Percentiles rank a stretch among this genome's conserved stretches.
These are phyloP conservation scores for Cupressus sempervirens DNA, from an alignment of 75 land plant genomes.

Conservation along the genomic window DNA sequence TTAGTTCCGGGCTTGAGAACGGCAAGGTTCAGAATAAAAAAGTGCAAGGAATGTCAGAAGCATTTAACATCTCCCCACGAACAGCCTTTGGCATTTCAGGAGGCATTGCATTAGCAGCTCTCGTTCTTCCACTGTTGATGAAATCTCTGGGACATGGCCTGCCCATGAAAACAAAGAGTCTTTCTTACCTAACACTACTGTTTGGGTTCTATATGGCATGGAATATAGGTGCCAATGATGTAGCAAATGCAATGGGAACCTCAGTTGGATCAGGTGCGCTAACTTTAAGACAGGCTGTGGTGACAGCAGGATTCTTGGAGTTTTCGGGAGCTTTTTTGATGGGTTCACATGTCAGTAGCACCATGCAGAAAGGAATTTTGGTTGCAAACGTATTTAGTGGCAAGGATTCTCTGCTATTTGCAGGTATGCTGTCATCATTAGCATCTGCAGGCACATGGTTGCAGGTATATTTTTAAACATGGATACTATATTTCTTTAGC, in stretches of 20 bases:
- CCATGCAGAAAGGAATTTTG: conserved; percentile 97
- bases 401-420: conserved; percentile 73
- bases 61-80: conserved; percentile 72
- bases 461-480: conserved; percentile 46
- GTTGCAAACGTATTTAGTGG: conserved; percentile 70
- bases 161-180: conserved; percentile 41
- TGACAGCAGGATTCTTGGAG: conserved; percentile 82
- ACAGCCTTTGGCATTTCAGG: conserved; percentile 69
- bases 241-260: conserved; percentile 99
- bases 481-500: not conserved
- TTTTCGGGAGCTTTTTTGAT: conserved; percentile 87
- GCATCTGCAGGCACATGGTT: conserved; percentile 97
- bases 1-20: not conserved
- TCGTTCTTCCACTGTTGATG: conserved; percentile 64
- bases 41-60: conserved; percentile 74
- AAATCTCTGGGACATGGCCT: conserved; percentile 39
- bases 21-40: conserved; percentile 8
- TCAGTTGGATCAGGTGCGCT: conserved; percentile 96
- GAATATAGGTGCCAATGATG: conserved; percentile 98
- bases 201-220: conserved; percentile 98
- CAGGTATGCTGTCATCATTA: conserved; percentile 85
- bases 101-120: conserved; percentile 62
- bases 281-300: conserved; percentile 81
- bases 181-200: conserved; percentile 72
- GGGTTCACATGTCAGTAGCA: conserved; percentile 91